A percentile compares a stretch with the other conserved stretches of the same genome.
These are phyloP conservation scores for Graphilbum sp. DNA, from an alignment of 2,329 filamentous ascomycete species.

Conservation along the genomic window DNA sequence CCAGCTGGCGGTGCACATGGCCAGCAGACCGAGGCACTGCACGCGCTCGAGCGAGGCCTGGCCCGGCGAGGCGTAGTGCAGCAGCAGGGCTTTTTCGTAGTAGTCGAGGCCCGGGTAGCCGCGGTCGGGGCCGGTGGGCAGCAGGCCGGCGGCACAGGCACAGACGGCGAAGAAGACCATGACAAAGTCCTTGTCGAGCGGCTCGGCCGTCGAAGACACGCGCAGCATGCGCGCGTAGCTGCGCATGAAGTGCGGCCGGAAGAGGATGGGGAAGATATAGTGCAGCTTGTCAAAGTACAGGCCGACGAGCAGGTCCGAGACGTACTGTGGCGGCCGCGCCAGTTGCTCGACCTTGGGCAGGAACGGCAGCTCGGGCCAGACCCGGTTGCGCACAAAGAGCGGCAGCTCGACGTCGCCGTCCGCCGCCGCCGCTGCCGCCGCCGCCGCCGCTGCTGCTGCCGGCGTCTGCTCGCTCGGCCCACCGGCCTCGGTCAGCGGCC, in stretches of 20 bases:
- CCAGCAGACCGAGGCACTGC: conserved; percentile 14
- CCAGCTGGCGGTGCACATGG: conserved; percentile 16
- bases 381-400: conserved; percentile 12
- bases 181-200: conserved; percentile 11
- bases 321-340: conserved; percentile 13
- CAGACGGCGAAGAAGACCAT: conserved; percentile 16
- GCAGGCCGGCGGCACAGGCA: conserved; percentile 14
- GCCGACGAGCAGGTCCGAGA: conserved; percentile 13
- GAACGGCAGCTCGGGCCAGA: conserved; percentile 14
- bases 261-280: conserved; percentile 14
- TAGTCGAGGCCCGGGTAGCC: conserved; percentile 11
- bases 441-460: no score
- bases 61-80: conserved; percentile 12
- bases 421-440: background rate
- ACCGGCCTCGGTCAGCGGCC: background rate
- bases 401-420: conserved; percentile 12
- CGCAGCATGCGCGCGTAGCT: conserved; percentile 9
- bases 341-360: conserved; percentile 13
- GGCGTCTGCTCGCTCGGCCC: background rate
- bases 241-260: conserved; percentile 13
- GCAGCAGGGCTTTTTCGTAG: conserved; percentile 12
- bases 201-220: background rate
- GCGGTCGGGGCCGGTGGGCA: conserved; percentile 7
- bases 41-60: conserved; percentile 14
- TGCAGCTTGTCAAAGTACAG: conserved; percentile 16